Percentiles rank a stretch among this genome's conserved stretches.
Conservation (phyloP, 345 rosid species). For the Brassica juncea region DNA sequence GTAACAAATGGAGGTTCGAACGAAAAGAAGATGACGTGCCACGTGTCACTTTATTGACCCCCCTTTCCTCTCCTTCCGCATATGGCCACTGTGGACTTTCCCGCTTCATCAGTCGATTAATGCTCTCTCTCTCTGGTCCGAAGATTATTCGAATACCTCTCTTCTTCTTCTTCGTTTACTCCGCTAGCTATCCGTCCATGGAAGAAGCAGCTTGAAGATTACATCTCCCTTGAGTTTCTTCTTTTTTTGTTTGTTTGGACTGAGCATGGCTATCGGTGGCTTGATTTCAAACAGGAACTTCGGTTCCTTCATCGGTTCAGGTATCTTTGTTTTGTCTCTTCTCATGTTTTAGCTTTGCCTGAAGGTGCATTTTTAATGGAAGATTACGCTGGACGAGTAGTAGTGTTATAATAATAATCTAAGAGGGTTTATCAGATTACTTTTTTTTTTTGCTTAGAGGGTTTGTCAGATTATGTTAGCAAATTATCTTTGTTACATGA, state of each 20-base stretch:
- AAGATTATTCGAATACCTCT: constrained; percentile 12
- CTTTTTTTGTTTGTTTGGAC: background rate
- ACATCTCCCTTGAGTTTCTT: background rate
- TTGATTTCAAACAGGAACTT: constrained; percentile 70
- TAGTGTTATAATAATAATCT: constrained; percentile 1
- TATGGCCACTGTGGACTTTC: constrained; percentile 53
- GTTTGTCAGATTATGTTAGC: background rate
- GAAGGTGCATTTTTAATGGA: background rate
- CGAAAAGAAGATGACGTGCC: constrained; percentile 54
- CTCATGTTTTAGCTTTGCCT: background rate
- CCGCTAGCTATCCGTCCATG: constrained; percentile 19
- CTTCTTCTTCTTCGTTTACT: constrained; percentile 22
- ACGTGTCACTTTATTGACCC: constrained; percentile 69
- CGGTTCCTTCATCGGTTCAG: constrained; percentile 61
- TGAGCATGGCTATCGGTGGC: constrained; percentile 71
- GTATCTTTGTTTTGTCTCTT: constrained; percentile 31
- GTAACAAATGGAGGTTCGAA: constrained; percentile 37
- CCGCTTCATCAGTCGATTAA: constrained; percentile 47
- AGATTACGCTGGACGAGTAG: background rate
- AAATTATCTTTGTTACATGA: background rate
- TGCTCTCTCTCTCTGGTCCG: constrained; percentile 14
- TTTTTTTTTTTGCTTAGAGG: too few species aligned
- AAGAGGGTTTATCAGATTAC: background rate
- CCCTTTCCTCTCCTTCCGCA: constrained; percentile 43
- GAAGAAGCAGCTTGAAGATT: constrained; percentile 36